Conservation (phyloP, 495 filamentous ascomycete genomes). For the Xylaria curta region DNA sequence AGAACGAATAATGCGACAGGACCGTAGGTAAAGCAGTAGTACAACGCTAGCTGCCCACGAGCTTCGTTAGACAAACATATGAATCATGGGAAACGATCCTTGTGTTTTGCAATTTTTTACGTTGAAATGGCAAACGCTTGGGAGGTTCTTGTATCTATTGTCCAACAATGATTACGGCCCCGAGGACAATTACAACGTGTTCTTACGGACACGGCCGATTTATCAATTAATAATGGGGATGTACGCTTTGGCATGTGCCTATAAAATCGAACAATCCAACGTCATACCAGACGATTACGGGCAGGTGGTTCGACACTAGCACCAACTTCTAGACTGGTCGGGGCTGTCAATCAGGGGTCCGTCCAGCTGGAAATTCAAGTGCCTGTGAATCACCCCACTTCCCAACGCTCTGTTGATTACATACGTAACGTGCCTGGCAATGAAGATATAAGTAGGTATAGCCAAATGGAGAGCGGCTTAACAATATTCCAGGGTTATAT, state of each 20-base stretch:
- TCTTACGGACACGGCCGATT: conserved; percentile 15
- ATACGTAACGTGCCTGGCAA: background rate
- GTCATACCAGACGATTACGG: conserved; percentile 27
- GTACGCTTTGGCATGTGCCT: background rate
- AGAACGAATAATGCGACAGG: background rate
- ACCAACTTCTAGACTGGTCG: background rate
- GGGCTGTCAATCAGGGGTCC: conserved; percentile 9
- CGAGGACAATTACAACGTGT: conserved; percentile 24
- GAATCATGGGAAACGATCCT: conserved; percentile 1
- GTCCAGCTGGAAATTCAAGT: background rate
- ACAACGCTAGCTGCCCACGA: background rate
- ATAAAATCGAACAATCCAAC: conserved; percentile 24
- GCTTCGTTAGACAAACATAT: background rate
- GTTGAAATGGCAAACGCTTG: background rate
- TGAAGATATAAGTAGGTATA: too few species aligned
- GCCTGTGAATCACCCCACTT: background rate
- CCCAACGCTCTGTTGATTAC: background rate
- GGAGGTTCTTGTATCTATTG: conserved; percentile 1
- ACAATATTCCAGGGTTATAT: too few species aligned
- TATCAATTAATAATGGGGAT: conserved; percentile 23
- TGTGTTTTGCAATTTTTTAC: background rate
- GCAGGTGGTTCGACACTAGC: conserved; percentile 24
- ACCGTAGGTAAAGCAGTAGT: background rate
- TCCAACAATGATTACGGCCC: background rate
- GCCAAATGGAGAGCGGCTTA: too few species aligned